Percentiles rank a stretch among this genome's conserved stretches.
phyloP scores from a whole-genome alignment of 83 land plant species.

The Picea abies region DNA sequence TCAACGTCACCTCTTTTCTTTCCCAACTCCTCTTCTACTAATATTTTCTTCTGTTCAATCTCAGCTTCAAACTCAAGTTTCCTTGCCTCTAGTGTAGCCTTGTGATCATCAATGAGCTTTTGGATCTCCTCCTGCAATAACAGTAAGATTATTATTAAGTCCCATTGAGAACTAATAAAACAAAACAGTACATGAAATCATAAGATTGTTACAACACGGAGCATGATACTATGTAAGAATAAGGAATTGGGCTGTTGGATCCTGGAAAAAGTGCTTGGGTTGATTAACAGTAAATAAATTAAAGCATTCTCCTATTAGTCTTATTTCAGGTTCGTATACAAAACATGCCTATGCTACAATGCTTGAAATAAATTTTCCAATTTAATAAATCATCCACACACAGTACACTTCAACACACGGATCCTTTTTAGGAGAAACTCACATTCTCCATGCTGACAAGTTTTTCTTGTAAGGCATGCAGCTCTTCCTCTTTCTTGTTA shows the following conservation, averaged over 20 bases:
- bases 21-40: constrained; percentile 53
- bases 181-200: not conserved
- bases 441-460: constrained; percentile 63
- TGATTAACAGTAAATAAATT: no score
- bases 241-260: no score
- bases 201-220: not conserved
- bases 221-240: no score
- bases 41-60: constrained; percentile 42
- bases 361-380: no score
- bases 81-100: constrained; percentile 41
- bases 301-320: no score
- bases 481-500: constrained; percentile 71
- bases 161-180: not conserved
- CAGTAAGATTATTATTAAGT: not conserved
- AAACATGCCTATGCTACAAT: no score
- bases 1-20: constrained; percentile 47
- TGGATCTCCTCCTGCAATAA: constrained; percentile 60
- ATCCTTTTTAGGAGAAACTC: constrained; percentile 17
- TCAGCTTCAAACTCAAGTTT: constrained; percentile 66
- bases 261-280: no score
- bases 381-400: no score
- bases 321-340: no score
- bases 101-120: constrained; percentile 62
- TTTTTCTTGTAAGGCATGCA: constrained; percentile 62
- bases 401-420: constrained; percentile 12